phyloP scores from a whole-genome alignment of 2,329 filamentous ascomycete species.

The Penicillium sp. region DNA sequence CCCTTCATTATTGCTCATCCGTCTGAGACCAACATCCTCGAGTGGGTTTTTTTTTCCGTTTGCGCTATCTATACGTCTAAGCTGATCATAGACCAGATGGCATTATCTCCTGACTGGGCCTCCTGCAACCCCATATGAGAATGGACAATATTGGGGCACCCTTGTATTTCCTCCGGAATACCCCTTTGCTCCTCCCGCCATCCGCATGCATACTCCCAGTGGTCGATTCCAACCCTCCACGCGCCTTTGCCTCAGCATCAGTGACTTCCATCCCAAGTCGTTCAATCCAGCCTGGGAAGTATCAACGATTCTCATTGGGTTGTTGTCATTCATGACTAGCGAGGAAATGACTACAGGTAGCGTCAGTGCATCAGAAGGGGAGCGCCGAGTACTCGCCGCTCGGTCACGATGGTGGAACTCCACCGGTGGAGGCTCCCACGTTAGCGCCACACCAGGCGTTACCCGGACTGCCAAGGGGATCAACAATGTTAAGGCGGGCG shows the following conservation, averaged over 20 bases:
- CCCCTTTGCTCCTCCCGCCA: constrained; percentile 92
- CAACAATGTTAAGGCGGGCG: constrained; percentile 74
- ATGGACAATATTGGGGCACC: constrained; percentile 97
- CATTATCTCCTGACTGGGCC: constrained; percentile 94
- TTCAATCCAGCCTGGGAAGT: constrained; percentile 99
- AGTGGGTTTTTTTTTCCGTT: constrained; percentile 50
- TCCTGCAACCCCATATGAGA: constrained; percentile 86
- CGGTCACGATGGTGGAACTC: constrained; percentile 94
- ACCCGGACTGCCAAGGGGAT: constrained; percentile 62
- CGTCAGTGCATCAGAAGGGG: constrained; percentile 67
- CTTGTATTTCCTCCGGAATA: constrained; percentile 94
- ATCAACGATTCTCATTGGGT: constrained; percentile 86
- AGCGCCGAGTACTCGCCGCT: constrained; percentile 70
- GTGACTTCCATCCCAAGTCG: constrained; percentile 93
- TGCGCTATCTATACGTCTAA: neutral
- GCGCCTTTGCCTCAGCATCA: constrained; percentile 88
- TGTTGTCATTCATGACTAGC: constrained; percentile 95
- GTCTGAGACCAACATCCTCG: constrained; percentile 83
- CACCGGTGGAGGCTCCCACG: constrained; percentile 74
- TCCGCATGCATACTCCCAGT: constrained; percentile 97
- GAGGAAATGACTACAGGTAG: constrained; percentile 98
- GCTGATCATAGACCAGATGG: constrained; percentile 54
- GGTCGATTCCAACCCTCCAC: constrained; percentile 92
- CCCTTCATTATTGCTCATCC: constrained; percentile 86
- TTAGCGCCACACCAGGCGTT: constrained; percentile 44